These are phyloP conservation scores for Globisporangium polare DNA, from an alignment of 352 stramenopile species.

Conservation along the genomic window DNA sequence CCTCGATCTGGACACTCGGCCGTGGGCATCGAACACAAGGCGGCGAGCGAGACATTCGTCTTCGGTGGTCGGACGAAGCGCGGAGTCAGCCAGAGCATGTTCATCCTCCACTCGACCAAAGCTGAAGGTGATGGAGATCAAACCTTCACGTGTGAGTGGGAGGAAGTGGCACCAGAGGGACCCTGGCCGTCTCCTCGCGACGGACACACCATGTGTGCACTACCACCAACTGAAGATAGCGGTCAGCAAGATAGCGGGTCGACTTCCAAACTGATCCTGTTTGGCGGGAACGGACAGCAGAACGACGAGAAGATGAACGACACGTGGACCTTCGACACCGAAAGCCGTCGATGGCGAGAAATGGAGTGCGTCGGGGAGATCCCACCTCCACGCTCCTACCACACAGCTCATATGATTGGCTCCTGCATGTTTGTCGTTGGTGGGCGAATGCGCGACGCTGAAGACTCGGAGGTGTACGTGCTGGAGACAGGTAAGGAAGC, in stretches of 20 bases:
- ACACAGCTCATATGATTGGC: slow-evolving; percentile 50
- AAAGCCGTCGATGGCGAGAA: slow-evolving; percentile 28
- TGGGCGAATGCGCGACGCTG: slow-evolving; percentile 39
- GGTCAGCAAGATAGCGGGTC: not conserved
- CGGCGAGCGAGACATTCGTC: slow-evolving; percentile 24
- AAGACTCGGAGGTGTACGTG: slow-evolving; percentile 48
- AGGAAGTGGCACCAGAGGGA: slow-evolving; percentile 9
- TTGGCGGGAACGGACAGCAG: slow-evolving; percentile 70
- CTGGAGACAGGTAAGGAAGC: slow-evolving; percentile 36
- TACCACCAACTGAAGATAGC: slow-evolving; percentile 2
- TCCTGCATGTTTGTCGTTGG: slow-evolving; percentile 59
- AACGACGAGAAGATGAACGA: slow-evolving; percentile 70
- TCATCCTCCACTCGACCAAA: slow-evolving; percentile 15
- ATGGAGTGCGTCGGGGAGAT: slow-evolving; percentile 38
- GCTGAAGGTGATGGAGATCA: not conserved
- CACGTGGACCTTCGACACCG: slow-evolving; percentile 55
- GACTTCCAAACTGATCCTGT: slow-evolving; percentile 28
- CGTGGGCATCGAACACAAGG: slow-evolving; percentile 21
- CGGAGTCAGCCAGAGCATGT: slow-evolving; percentile 51
- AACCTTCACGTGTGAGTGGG: slow-evolving; percentile 23
- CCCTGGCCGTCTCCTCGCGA: slow-evolving; percentile 45
- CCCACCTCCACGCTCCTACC: slow-evolving; percentile 55
- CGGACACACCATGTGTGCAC: slow-evolving; percentile 53
- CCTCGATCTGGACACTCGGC: slow-evolving; percentile 51
- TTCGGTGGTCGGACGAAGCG: slow-evolving; percentile 67